phyloP scores from a whole-genome alignment of 371 early-diverging fungal species.

The Catenaria anguillulae region DNA sequence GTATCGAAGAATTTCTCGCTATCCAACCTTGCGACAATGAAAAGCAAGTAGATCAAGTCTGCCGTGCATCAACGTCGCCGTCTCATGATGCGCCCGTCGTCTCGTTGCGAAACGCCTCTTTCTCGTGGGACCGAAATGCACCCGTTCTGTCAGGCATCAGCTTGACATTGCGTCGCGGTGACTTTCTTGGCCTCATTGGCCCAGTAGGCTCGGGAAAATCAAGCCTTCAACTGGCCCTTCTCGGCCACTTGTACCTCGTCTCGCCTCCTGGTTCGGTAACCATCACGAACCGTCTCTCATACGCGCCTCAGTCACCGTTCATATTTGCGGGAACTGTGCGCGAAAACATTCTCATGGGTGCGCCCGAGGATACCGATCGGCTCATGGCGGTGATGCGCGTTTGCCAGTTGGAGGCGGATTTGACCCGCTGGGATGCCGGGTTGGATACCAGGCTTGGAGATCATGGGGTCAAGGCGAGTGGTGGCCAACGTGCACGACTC shows the following conservation, averaged over 20 bases:
- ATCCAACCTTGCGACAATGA: too few species aligned
- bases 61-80: neutral
- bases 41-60: neutral
- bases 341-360: neutral
- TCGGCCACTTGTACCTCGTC: neutral
- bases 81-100: neutral
- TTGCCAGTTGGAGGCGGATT: neutral
- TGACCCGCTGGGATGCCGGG: neutral
- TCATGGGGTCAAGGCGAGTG: constrained; percentile 54
- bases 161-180: neutral
- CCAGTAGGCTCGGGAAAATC: neutral
- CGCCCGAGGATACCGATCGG: constrained; percentile 12
- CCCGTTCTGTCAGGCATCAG: neutral
- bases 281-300: neutral
- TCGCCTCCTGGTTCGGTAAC: neutral
- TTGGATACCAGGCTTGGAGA: neutral
- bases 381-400: neutral
- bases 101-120: neutral
- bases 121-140: neutral
- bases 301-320: neutral
- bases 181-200: neutral
- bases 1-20: neutral
- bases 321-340: neutral
- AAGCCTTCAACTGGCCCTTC: neutral
- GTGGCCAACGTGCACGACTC: constrained; percentile 69